phyloP scores from a whole-genome alignment of 176 grass and related monocot species.

The Cymbopogon citratus region DNA sequence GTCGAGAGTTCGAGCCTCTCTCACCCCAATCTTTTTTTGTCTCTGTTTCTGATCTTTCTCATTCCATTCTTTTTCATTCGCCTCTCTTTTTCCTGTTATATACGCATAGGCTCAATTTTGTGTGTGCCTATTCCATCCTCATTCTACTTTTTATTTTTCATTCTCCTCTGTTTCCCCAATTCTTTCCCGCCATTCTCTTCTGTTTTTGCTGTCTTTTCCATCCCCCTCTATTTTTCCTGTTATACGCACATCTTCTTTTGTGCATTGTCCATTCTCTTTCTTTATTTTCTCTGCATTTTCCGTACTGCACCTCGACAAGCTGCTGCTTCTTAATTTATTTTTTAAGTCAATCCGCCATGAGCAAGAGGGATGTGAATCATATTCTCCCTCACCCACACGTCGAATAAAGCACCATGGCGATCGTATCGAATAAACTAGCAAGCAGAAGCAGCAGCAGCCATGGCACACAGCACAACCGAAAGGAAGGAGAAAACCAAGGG shows the following conservation, averaged over 20 bases:
- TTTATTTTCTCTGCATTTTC: too few species aligned
- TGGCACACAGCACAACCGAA: background rate
- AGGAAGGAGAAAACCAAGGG: background rate
- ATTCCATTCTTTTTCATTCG: too few species aligned
- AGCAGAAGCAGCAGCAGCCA: constrained; percentile 1
- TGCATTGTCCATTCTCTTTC: background rate
- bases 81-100: too few species aligned
- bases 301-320: background rate
- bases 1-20: constrained; percentile 94
- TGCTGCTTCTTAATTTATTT: background rate
- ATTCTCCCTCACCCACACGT: constrained; percentile 26
- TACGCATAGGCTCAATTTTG: too few species aligned
- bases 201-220: too few species aligned
- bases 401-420: constrained; percentile 15
- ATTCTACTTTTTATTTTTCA: too few species aligned
- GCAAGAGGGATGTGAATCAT: background rate
- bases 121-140: too few species aligned
- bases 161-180: too few species aligned
- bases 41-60: rapidly evolving
- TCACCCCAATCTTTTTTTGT: constrained; percentile 42
- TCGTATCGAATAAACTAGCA: background rate
- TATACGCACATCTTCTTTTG: too few species aligned
- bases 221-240: too few species aligned
- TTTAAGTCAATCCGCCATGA: background rate
- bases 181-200: too few species aligned